Conservation (phyloP, 345 rosid species). For the Rhizophora apiculata region DNA sequence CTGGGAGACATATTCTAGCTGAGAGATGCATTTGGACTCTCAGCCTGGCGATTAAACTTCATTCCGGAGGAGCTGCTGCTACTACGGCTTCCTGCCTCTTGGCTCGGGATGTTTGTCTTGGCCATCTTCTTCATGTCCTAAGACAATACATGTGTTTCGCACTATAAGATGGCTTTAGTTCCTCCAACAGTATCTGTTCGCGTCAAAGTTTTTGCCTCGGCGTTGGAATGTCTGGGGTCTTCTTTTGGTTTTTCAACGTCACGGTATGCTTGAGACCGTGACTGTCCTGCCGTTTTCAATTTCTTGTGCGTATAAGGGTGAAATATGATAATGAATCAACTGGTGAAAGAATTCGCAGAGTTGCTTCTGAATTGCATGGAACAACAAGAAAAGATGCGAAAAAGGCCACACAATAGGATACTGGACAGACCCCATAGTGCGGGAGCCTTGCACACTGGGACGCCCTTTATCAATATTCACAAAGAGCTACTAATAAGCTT, state of each 20-base stretch:
- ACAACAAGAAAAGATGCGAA: no score
- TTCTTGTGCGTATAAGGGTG: slow-evolving; percentile 30
- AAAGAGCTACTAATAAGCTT: no score
- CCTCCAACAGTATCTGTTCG: background rate
- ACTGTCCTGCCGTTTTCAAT: slow-evolving; percentile 34
- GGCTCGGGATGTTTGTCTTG: slow-evolving; percentile 15
- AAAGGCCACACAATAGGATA: no score
- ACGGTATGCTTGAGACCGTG: slow-evolving; percentile 37
- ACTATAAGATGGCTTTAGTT: background rate
- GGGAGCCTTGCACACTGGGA: no score
- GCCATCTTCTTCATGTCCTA: slow-evolving; percentile 31
- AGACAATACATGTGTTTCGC: background rate
- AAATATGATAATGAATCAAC: background rate
- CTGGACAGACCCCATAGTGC: no score
- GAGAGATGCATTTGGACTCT: slow-evolving; percentile 18
- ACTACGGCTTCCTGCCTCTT: slow-evolving; percentile 32
- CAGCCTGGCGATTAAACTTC: slow-evolving; percentile 12
- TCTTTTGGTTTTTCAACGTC: slow-evolving; percentile 28
- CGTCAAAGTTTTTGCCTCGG: slow-evolving; percentile 29
- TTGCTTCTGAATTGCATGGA: no score
- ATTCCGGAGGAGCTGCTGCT: slow-evolving; percentile 38
- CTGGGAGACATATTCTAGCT: slow-evolving; percentile 24
- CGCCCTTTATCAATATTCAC: no score
- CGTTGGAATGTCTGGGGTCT: slow-evolving; percentile 15
- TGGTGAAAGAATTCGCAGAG: background rate